Percentiles rank a stretch among this genome's conserved stretches.
phyloP scores from a whole-genome alignment of 2,329 filamentous ascomycete species.

The Metarhizium guizhouense region DNA sequence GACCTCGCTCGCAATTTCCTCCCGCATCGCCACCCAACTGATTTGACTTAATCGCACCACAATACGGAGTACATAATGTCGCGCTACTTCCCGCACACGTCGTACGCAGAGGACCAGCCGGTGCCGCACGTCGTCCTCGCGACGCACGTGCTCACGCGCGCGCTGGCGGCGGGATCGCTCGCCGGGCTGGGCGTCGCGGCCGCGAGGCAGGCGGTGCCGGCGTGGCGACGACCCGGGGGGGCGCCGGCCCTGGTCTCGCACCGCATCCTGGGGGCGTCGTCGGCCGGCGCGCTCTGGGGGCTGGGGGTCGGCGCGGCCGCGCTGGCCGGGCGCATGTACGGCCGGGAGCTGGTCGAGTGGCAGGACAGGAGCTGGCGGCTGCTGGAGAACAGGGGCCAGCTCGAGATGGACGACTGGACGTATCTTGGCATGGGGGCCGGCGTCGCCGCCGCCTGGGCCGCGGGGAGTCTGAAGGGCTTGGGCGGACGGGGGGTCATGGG shows the following conservation, averaged over 20 bases:
- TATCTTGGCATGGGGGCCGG: constrained; percentile 31
- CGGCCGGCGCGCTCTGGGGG: constrained; percentile 35
- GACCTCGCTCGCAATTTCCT: too few relatives aligned
- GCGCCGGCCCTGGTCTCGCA: constrained; percentile 14
- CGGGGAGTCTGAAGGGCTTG: constrained; percentile 16
- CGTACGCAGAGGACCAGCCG: constrained; percentile 56
- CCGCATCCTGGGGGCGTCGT: constrained; percentile 28
- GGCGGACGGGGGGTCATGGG: constrained; percentile 34
- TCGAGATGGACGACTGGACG: constrained; percentile 48
- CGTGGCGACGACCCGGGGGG: constrained; percentile 12
- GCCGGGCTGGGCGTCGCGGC: constrained; percentile 33
- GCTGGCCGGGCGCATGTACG: constrained; percentile 42
- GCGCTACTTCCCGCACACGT: constrained; percentile 43
- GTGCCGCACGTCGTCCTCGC: constrained; percentile 45
- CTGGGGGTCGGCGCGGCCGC: constrained; percentile 33
- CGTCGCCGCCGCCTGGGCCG: constrained; percentile 23
- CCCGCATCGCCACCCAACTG: too few relatives aligned
- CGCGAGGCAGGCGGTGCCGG: constrained; percentile 20
- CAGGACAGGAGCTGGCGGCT: constrained; percentile 54
- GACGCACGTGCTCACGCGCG: constrained; percentile 49
- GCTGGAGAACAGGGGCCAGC: constrained; percentile 47
- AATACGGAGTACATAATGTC: constrained; percentile 34
- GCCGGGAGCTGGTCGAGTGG: constrained; percentile 53
- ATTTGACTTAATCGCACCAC: too few relatives aligned
- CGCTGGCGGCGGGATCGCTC: constrained; percentile 42